These are phyloP conservation scores for Mortierella sp. DNA, from an alignment of 371 early-diverging fungal species.

Conservation along the genomic window DNA sequence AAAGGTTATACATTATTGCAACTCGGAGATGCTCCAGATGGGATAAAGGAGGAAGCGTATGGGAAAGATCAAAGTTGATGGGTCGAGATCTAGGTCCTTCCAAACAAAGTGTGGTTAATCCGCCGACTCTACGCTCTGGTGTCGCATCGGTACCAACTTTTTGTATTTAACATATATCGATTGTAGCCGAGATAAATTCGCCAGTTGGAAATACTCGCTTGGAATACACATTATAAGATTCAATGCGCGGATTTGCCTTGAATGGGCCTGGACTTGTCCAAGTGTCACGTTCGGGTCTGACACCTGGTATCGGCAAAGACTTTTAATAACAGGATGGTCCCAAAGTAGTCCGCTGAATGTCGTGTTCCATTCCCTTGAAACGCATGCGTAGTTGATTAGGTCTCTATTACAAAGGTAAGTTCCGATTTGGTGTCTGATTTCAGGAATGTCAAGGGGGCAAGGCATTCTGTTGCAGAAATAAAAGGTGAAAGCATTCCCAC, in stretches of 20 bases:
- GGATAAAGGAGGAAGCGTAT: neutral
- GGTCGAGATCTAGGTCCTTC: neutral
- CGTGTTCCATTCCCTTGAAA: neutral
- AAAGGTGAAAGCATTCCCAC: no score
- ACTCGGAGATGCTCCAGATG: neutral
- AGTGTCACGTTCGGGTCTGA: neutral
- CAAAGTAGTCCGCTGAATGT: neutral
- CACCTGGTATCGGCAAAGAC: neutral
- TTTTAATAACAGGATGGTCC: neutral
- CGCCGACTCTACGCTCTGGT: neutral
- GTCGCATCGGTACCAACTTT: no score
- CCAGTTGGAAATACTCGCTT: neutral
- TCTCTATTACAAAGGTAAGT: neutral
- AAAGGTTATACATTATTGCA: neutral
- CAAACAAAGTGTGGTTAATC: neutral
- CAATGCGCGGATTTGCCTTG: neutral
- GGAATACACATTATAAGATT: neutral
- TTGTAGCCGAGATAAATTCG: neutral
- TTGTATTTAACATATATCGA: neutral
- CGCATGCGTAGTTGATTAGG: neutral
- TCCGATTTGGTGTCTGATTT: neutral
- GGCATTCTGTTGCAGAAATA: no score
- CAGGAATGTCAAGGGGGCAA: no score
- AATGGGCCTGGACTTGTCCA: neutral
- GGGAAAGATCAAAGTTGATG: neutral